Base-by-base conservation (phyloP, 371 early-diverging fungal species). In the Vairimorpha ceranae region DNA sequence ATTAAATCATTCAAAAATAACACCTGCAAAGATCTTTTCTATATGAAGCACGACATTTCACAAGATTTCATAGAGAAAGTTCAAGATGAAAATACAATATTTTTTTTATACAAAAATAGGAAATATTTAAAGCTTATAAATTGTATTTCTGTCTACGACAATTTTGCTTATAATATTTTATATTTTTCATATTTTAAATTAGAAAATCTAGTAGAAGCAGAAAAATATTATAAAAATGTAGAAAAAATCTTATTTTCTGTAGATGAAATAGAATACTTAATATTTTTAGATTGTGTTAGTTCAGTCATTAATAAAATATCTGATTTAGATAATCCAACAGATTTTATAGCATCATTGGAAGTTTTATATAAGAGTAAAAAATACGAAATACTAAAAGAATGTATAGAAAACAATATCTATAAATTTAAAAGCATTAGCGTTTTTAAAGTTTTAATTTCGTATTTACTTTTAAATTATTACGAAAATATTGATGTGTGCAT, bases 91-190 rank as follows among this genome's bases (percentile, higher is more conserved):
- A n/a, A 48, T 4, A n/a, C n/a, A 10, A 48, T 48, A 10, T n/a
- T n/a, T 48, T 48, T 48, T 21, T 48, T 48, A 48, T 48, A 48
- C n/a, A 48, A 48, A n/a, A 48, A 48, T 48, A 48, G 48, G n/a
- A n/a, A 48, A 48, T 48, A 41, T 41, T 15, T 41, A 10, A 7
- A 41, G 15, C 41, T 48, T 48, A 48, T 4, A 48, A 48, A n/a
- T 12, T 10, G 3, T 21, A 12, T 48, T 12, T 3, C 6, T 48
- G 6, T 21, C n/a, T 14, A 48, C 21, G 48, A 48, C n/a, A 48
- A 48, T 10, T 48, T 48, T 21, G 21, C 25, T 4, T 10, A 27
- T 25, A 21, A 54, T 54, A 54, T 54, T 54, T 27, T 54, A 12
- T 54, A 54, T 54, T 54, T 54, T 25, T 25, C 25, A 25, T 54